Conservation (phyloP, 2,329 filamentous ascomycete genomes). For the Camptophora hylomeconis region DNA sequence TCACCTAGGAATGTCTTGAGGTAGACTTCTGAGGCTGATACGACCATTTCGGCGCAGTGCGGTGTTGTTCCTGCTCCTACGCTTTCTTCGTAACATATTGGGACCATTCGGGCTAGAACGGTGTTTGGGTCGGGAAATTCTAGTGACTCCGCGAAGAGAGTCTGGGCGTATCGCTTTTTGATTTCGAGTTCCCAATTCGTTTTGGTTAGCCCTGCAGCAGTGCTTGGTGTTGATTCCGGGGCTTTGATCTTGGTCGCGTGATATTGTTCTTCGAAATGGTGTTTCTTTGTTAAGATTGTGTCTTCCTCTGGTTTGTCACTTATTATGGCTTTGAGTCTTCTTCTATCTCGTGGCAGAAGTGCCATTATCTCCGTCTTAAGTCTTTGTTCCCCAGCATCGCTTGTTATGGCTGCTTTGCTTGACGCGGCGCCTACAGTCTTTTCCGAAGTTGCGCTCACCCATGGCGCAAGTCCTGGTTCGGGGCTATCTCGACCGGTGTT, state of each 20-base stretch:
- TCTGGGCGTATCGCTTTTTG: constrained; percentile 49
- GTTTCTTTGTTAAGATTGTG: constrained; percentile 6
- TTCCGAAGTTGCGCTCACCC: constrained; percentile 46
- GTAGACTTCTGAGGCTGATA: constrained; percentile 48
- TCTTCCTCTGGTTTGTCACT: constrained; percentile 13
- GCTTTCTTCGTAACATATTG: constrained; percentile 54
- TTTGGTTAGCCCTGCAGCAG: constrained; percentile 62
- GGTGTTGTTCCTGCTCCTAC: constrained; percentile 40
- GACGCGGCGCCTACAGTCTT: constrained; percentile 30
- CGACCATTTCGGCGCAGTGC: constrained; percentile 46
- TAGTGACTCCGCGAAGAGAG: constrained; percentile 46
- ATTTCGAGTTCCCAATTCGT: constrained; percentile 58
- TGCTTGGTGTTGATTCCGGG: constrained; percentile 45
- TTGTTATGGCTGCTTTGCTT: constrained; percentile 36
- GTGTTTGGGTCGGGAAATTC: constrained; percentile 49
- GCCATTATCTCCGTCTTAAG: constrained; percentile 53
- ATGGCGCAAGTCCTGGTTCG: constrained; percentile 48
- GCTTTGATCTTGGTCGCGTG: constrained; percentile 36
- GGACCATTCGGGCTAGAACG: constrained; percentile 46
- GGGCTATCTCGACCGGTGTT: constrained; percentile 49
- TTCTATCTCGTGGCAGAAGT: constrained; percentile 45
- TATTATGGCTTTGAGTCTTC: constrained; percentile 37
- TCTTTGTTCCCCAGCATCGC: constrained; percentile 49
- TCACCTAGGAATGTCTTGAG: constrained; percentile 47
- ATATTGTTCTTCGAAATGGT: constrained; percentile 30